Base-by-base conservation (phyloP, 2,329 filamentous ascomycete species). In the Rutstroemia sp. region DNA sequence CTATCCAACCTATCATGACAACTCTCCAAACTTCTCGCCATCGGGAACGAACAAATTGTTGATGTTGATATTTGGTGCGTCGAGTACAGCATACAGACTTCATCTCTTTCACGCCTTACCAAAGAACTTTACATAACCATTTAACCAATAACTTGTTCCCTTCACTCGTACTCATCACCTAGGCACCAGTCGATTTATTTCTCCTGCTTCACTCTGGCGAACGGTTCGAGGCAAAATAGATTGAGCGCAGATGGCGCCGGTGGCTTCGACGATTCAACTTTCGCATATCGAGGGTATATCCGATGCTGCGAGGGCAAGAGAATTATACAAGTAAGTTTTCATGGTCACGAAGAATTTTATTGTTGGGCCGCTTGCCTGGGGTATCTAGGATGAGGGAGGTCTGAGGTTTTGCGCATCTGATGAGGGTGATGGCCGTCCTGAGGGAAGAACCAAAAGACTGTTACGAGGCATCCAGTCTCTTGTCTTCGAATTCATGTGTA, bases 241-340 rank as follows among this genome's bases (percentile, higher is more conserved):
- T 8, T 16, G 18, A 48, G 58, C 44, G 49, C 52, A 46, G 38
- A 68, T 68, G 65, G 65, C 63, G 27, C 65, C 65, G 18, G 48
- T 67, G 19, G 63, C 54, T 49, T 42, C 59, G 18, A 61, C 65
- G 21, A 41, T 67, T 19, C 54, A 55, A 7, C 37, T 66, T 47
- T 68, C 66, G 45, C 64, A 69, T 60, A 39, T 63, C 14, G 66
- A 65, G 16, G 65, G 65, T 0, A 56, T 70, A 3, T 66, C 67
- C 0, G 67, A 70, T 48, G 60, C 58, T 54, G 63, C 65, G 2
- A 61, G 68, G 51, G 66, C 66, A 18, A 62, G 67, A 60, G 68
- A 70, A 58, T 39, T 70, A 41, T 70, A 70, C 63, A 69, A 69
- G 68, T 70, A 61, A 16, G 66, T 62, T 2, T 23, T 4, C 56